These are phyloP conservation scores for Nemania diffusa DNA, from an alignment of 2,329 filamentous ascomycete species.

Conservation along the genomic window DNA sequence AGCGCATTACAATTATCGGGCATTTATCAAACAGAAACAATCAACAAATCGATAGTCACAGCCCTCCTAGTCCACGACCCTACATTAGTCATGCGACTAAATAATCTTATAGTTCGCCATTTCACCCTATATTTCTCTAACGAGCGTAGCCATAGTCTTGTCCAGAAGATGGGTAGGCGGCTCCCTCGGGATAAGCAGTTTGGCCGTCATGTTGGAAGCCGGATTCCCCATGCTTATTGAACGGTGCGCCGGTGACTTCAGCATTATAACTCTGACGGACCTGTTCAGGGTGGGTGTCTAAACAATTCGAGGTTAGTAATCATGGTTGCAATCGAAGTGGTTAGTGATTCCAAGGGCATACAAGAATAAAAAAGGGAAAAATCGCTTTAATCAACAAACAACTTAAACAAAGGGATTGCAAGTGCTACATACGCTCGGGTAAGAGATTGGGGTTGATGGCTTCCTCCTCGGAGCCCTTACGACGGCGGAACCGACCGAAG, in stretches of 20 bases:
- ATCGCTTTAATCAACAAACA: background rate
- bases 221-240: slow-evolving; percentile 48
- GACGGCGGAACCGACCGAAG: slow-evolving; percentile 49
- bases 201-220: slow-evolving; percentile 47
- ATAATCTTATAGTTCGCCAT: background rate
- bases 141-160: slow-evolving; percentile 39
- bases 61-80: background rate
- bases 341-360: background rate
- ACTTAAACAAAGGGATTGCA: background rate
- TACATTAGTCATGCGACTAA: background rate
- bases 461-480: slow-evolving; percentile 32
- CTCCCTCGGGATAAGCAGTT: slow-evolving; percentile 46
- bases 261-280: slow-evolving; percentile 52
- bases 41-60: slow-evolving; percentile 4
- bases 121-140: background rate
- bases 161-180: slow-evolving; percentile 30
- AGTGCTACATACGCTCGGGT: slow-evolving; percentile 46
- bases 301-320: background rate
- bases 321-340: background rate
- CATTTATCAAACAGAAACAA: background rate
- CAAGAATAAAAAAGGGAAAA: background rate
- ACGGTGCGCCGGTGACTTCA: slow-evolving; percentile 46
- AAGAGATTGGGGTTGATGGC: slow-evolving; percentile 48
- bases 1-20: background rate
- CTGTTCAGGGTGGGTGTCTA: slow-evolving; percentile 47